phyloP scores from a whole-genome alignment of 2,329 filamentous ascomycete species.

The Beauveria caledonica region DNA sequence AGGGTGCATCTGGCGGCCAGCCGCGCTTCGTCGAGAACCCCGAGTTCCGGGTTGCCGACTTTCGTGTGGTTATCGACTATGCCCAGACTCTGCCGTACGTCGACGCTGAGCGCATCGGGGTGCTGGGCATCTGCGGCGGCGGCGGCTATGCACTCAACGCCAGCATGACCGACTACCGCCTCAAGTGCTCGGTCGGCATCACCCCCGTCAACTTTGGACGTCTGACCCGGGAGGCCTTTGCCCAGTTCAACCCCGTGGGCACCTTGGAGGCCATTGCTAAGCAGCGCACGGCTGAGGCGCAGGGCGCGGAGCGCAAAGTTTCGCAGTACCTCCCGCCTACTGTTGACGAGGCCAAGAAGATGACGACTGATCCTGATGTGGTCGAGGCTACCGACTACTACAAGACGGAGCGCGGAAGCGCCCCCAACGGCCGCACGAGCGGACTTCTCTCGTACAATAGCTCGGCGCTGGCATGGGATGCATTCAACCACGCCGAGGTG shows the following conservation, averaged over 20 bases:
- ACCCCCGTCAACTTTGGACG: constrained; percentile 22
- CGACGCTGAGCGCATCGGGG: constrained; percentile 25
- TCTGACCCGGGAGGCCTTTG: constrained; percentile 16
- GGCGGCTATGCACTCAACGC: constrained; percentile 28
- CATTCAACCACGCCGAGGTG: constrained; percentile 8
- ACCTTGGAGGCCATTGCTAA: constrained; percentile 4
- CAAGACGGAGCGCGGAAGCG: constrained; percentile 5
- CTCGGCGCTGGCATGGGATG: constrained; percentile 10
- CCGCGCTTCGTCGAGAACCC: constrained; percentile 29
- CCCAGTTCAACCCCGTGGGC: background rate
- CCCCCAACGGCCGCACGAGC: background rate
- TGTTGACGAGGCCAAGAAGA: constrained; percentile 3
- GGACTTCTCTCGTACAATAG: constrained; percentile 7
- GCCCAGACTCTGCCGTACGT: constrained; percentile 21
- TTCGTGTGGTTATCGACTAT: constrained; percentile 25
- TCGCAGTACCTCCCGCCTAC: constrained; percentile 4
- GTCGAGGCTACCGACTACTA: constrained; percentile 10
- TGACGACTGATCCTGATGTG: background rate
- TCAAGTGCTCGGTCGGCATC: constrained; percentile 26
- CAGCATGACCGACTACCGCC: constrained; percentile 27
- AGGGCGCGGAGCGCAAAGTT: background rate
- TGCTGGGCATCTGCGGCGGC: constrained; percentile 30
- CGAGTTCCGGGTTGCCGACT: constrained; percentile 26
- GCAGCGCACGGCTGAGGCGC: constrained; percentile 7
- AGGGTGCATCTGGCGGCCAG: constrained; percentile 25